Conservation (phyloP, 202 grass and related monocot genomes). For the Setaria italica region DNA sequence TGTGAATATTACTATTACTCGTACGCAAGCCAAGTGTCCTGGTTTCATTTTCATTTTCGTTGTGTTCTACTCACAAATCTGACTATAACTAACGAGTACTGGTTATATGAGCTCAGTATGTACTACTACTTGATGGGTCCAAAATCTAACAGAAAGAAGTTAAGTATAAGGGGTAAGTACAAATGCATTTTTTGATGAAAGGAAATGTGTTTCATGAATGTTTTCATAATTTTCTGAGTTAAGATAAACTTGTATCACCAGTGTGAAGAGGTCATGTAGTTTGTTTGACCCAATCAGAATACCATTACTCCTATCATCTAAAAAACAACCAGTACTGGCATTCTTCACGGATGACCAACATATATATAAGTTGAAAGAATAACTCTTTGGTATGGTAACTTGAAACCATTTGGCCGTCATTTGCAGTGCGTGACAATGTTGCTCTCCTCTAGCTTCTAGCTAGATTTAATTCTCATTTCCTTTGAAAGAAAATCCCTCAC, state of each 20-base stretch:
- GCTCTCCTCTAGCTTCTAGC: constrained; percentile 8
- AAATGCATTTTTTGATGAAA: background rate
- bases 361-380: background rate
- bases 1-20: constrained; percentile 36
- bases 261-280: background rate
- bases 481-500: background rate
- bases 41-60: background rate
- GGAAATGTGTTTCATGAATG: background rate
- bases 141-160: background rate
- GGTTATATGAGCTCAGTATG: background rate
- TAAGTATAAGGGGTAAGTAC: background rate
- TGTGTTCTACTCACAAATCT: constrained; percentile 23
- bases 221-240: background rate
- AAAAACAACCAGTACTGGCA: background rate
- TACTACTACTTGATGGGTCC: background rate
- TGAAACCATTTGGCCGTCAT: background rate
- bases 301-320: background rate
- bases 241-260: background rate
- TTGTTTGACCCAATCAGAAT: background rate
- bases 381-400: background rate
- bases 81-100: background rate
- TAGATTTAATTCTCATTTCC: background rate
- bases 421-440: background rate
- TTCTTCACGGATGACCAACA: constrained; percentile 11
- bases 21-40: background rate